These are phyloP conservation scores for Pelagophyceae sp. DNA, from an alignment of 352 stramenopile species.

Conservation along the genomic window DNA sequence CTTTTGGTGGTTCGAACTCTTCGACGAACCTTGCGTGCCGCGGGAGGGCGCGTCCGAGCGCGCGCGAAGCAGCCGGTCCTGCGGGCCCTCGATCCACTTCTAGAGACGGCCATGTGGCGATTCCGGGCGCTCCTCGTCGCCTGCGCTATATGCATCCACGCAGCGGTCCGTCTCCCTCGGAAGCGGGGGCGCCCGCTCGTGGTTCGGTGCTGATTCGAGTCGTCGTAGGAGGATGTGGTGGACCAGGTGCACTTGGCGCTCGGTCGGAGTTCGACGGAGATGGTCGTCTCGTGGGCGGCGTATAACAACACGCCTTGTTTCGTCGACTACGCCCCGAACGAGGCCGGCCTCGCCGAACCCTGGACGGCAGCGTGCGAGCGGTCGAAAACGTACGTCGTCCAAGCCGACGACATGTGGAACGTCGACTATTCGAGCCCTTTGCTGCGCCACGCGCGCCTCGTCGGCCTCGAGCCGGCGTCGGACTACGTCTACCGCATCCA, in stretches of 20 bases:
- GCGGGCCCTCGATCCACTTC: too few species aligned
- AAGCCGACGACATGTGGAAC: not conserved
- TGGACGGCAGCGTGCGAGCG: not conserved
- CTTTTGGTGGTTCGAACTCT: too few species aligned
- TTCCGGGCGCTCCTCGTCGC: too few species aligned
- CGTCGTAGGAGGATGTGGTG: too few species aligned
- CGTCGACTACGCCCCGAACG: not conserved
- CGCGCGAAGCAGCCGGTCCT: too few species aligned
- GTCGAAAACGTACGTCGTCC: not conserved
- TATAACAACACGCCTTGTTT: not conserved
- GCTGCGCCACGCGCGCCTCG: not conserved
- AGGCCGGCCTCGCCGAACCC: not conserved
- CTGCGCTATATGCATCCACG: too few species aligned
- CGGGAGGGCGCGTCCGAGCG: too few species aligned
- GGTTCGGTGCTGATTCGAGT: too few species aligned
- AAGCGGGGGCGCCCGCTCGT: too few species aligned
- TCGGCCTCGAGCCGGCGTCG: not conserved
- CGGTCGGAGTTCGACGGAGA: not conserved
- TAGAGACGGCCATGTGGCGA: too few species aligned
- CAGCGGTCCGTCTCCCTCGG: too few species aligned
- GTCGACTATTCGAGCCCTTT: not conserved
- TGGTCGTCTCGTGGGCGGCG: not conserved
- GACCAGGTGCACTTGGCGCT: not conserved
- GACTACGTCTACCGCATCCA: not conserved
- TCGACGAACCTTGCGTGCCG: too few species aligned